These are phyloP conservation scores for Gaertneriomyces semiglobifer DNA, from an alignment of 192 early-diverging fungal genomes.

Conservation along the genomic window DNA sequence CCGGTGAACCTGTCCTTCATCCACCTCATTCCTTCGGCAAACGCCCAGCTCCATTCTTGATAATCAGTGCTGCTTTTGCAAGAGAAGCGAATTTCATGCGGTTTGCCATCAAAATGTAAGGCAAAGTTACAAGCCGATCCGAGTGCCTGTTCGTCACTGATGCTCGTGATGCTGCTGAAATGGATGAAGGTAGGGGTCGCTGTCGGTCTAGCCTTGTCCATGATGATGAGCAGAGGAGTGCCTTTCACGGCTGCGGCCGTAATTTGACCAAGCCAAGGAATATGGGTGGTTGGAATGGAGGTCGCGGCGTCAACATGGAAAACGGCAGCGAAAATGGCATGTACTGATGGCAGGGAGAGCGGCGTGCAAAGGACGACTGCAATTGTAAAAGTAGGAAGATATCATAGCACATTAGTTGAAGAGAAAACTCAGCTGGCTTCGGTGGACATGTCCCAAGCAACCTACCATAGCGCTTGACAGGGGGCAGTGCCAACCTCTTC, in stretches of 20 bases:
- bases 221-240: constrained; percentile 22
- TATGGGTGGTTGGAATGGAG: background rate
- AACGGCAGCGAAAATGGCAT: constrained; percentile 7
- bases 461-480: constrained; percentile 7
- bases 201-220: background rate
- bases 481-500: constrained; percentile 11
- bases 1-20: too few species aligned
- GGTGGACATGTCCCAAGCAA: too few species aligned
- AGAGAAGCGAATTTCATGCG: constrained; percentile 20
- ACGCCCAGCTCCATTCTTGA: constrained; percentile 27
- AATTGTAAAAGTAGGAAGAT: too few species aligned
- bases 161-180: constrained; percentile 26
- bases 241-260: constrained; percentile 19
- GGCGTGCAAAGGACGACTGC: constrained; percentile 19
- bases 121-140: constrained; percentile 34
- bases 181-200: constrained; percentile 22
- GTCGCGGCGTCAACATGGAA: constrained; percentile 12
- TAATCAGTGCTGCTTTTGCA: constrained; percentile 20
- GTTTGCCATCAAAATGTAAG: constrained; percentile 19
- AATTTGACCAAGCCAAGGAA: constrained; percentile 22
- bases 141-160: constrained; percentile 20
- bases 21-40: constrained; percentile 13
- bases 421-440: too few species aligned
- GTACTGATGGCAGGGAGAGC: constrained; percentile 1
- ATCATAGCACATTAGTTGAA: too few species aligned